Percentiles rank a stretch among this genome's conserved stretches.
Conservation (phyloP, 768 basidiomycete species). For the Termitomyces sp. region DNA sequence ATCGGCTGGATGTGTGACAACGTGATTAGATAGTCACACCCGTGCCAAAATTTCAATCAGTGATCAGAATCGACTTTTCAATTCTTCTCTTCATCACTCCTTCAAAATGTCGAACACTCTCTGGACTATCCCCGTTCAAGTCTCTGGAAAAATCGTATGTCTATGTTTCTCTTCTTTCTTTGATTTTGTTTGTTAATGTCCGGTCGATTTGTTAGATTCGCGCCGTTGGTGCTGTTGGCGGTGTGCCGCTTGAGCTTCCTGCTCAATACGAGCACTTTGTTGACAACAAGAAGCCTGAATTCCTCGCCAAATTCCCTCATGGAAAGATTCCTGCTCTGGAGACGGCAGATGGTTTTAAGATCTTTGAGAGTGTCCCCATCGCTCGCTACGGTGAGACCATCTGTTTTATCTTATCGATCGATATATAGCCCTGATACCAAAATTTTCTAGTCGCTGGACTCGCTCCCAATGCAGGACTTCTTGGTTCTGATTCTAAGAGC, state of each 20-base stretch:
- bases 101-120: conserved; percentile 52
- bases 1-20: background rate
- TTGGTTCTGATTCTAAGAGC: conserved; percentile 61
- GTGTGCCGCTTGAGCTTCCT: conserved; percentile 50
- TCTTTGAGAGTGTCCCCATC: conserved; percentile 77
- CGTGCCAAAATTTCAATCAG: background rate
- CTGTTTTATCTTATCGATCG: conserved; percentile 28
- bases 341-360: conserved; percentile 65
- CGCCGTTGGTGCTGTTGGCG: conserved; percentile 56
- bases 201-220: conserved; percentile 28
- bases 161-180: background rate
- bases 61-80: conserved; percentile 3
- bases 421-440: conserved; percentile 5
- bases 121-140: conserved; percentile 41
- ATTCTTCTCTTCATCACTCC: conserved; percentile 19
- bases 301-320: conserved; percentile 66
- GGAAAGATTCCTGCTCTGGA: conserved; percentile 87
- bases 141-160: conserved; percentile 45
- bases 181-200: conserved; percentile 1
- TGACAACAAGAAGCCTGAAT: conserved; percentile 68
- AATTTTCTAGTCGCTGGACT: conserved; percentile 58
- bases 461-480: conserved; percentile 72
- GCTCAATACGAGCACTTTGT: conserved; percentile 51
- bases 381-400: conserved; percentile 75
- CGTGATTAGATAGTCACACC: background rate